These are phyloP conservation scores for Pyronema omphalodes DNA, from an alignment of 495 filamentous ascomycete species.

Conservation along the genomic window DNA sequence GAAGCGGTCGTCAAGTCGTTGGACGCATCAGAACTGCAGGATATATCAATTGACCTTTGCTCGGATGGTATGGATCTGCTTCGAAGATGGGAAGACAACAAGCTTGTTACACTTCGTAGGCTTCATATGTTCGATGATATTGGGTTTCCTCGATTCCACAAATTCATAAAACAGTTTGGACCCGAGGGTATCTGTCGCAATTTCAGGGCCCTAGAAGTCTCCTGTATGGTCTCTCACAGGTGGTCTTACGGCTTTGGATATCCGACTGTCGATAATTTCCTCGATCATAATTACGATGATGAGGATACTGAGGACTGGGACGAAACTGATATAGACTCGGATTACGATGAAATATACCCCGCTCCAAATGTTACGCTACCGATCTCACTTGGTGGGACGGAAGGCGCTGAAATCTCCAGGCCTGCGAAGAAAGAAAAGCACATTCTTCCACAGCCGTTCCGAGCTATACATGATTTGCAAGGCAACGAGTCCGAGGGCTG, in stretches of 20 bases:
- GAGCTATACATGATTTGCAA: background rate
- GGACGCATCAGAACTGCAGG: background rate
- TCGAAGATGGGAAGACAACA: background rate
- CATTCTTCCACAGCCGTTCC: background rate
- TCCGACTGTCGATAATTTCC: background rate
- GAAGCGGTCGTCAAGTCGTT: background rate
- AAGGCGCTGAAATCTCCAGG: background rate
- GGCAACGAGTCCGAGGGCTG: constrained; percentile 1
- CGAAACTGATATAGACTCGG: background rate
- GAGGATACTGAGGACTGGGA: background rate
- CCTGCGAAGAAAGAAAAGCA: background rate
- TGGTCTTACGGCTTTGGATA: background rate
- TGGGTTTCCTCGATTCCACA: background rate
- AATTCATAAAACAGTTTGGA: constrained; percentile 6
- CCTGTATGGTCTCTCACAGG: background rate
- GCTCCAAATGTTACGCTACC: background rate
- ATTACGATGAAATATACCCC: background rate
- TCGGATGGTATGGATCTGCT: constrained; percentile 1
- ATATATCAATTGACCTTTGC: constrained; percentile 1
- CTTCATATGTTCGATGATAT: background rate
- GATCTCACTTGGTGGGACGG: background rate
- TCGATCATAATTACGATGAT: background rate
- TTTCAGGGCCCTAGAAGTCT: constrained; percentile 1
- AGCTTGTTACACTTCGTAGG: background rate
- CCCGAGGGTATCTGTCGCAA: constrained; percentile 4